These are phyloP conservation scores for Rickenella mellea DNA, from an alignment of 768 basidiomycete species.

Conservation along the genomic window DNA sequence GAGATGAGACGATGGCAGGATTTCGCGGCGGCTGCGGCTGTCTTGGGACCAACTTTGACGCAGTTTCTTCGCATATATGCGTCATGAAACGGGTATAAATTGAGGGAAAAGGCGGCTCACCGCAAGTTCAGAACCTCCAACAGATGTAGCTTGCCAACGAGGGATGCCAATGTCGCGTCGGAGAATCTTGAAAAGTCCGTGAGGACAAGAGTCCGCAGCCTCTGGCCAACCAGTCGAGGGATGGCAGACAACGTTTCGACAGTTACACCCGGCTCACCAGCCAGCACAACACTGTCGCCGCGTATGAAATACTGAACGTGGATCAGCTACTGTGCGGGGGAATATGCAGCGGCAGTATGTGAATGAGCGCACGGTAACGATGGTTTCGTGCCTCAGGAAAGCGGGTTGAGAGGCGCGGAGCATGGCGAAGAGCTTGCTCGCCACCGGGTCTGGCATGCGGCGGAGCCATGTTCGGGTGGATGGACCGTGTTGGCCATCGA, in stretches of 20 bases:
- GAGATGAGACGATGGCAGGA: constrained; percentile 33
- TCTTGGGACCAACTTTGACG: constrained; percentile 42
- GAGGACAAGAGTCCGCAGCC: constrained; percentile 39
- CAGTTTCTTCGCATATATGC: constrained; percentile 40
- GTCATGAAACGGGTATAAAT: constrained; percentile 3
- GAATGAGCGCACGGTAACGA: constrained; percentile 35
- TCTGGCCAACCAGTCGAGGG: constrained; percentile 18
- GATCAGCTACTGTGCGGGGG: not conserved
- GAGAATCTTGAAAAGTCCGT: constrained; percentile 41
- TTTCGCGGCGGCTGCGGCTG: constrained; percentile 32
- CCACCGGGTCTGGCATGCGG: constrained; percentile 40
- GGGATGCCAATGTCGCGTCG: constrained; percentile 41
- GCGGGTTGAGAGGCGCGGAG: constrained; percentile 40
- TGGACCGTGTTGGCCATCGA: constrained; percentile 30
- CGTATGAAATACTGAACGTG: constrained; percentile 45
- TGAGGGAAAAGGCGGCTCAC: constrained; percentile 24
- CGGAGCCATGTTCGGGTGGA: constrained; percentile 30
- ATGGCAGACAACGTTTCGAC: constrained; percentile 40
- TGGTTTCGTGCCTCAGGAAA: constrained; percentile 43
- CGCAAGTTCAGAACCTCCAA: constrained; percentile 43
- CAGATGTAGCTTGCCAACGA: constrained; percentile 33
- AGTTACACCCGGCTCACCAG: constrained; percentile 39
- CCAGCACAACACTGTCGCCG: constrained; percentile 38
- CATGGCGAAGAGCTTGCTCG: constrained; percentile 42
- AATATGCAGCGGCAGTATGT: not conserved